phyloP scores from a whole-genome alignment of 768 basidiomycete species.

The Panus rudis region DNA sequence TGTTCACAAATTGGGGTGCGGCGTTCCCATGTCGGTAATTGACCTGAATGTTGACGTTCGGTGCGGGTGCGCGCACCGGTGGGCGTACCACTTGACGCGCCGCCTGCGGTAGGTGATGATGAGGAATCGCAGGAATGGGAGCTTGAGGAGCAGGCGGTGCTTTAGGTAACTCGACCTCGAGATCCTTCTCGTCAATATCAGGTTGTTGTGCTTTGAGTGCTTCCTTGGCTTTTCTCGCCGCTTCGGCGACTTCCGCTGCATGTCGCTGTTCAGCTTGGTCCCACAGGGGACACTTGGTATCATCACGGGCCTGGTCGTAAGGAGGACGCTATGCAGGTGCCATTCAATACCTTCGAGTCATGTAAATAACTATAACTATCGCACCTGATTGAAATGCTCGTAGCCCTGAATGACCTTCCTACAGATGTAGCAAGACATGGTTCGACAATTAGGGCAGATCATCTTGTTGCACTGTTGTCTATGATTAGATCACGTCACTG shows the following conservation, averaged over 20 bases:
- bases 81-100: background rate
- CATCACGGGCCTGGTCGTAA: slow-evolving; percentile 15
- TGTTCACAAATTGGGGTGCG: too few species aligned
- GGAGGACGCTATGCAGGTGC: slow-evolving; percentile 18
- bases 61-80: background rate
- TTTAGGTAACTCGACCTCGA: slow-evolving; percentile 59
- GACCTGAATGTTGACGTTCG: too few species aligned
- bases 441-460: slow-evolving; percentile 64
- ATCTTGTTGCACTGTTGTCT: slow-evolving; percentile 82
- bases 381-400: slow-evolving; percentile 62
- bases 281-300: slow-evolving; percentile 59
- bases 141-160: slow-evolving; percentile 25
- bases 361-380: slow-evolving; percentile 13
- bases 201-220: slow-evolving; percentile 55
- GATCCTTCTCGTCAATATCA: slow-evolving; percentile 49
- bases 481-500: slow-evolving; percentile 3
- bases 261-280: slow-evolving; percentile 60
- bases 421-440: slow-evolving; percentile 82
- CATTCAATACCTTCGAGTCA: slow-evolving; percentile 2
- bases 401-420: slow-evolving; percentile 66
- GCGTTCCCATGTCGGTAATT: too few species aligned
- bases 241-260: slow-evolving; percentile 54
- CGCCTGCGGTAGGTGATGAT: background rate
- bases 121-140: slow-evolving; percentile 4
- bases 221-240: slow-evolving; percentile 63